Evolutionary conservation across 2,329 filamentous ascomycete genomes (phyloP).

Genomic region (Ascochyta viciae-villosae): DNA sequence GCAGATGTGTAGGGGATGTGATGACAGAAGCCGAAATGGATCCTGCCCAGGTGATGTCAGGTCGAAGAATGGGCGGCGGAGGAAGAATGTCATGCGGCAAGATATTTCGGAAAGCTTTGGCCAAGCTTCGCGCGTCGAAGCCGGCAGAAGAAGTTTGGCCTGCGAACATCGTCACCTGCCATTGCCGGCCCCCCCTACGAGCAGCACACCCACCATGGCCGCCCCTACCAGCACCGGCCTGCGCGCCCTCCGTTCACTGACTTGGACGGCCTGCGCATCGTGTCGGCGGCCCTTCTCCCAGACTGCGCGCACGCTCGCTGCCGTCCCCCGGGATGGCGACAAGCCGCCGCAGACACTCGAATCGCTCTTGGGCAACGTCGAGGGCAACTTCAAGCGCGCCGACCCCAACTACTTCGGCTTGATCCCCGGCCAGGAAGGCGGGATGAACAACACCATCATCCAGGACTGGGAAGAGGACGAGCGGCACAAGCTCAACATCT

Average conservation of each 20-base stretch:
- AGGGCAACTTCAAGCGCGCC: conserved; percentile 24
- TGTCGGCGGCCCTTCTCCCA: conserved; percentile 49
- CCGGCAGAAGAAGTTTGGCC: conserved; percentile 14
- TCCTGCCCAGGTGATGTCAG: conserved; percentile 18
- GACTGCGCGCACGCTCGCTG: conserved; percentile 28
- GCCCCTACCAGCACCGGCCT: conserved; percentile 30
- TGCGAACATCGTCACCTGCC: conserved; percentile 15
- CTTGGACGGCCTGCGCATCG: conserved; percentile 46
- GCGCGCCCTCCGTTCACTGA: conserved; percentile 41
- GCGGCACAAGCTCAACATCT: conserved; percentile 88
- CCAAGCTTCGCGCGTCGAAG: conserved; percentile 1
- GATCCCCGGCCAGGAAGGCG: conserved; percentile 21
- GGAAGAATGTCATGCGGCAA: conserved; percentile 25
- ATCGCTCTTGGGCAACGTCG: conserved; percentile 25
- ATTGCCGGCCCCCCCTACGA: conserved; percentile 20
- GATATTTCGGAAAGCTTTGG: conserved; percentile 4
- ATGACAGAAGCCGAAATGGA: conserved; percentile 17
- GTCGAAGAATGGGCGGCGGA: conserved; percentile 26
- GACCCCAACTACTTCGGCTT: conserved; percentile 25
- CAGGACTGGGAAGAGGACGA: conserved; percentile 53
- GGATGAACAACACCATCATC: conserved; percentile 25
- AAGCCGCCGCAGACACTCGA: conserved; percentile 20
- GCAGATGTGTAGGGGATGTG: conserved; percentile 1
- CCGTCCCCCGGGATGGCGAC: neutral
- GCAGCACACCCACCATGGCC: conserved; percentile 31